phyloP scores from a whole-genome alignment of 1,139 yeast species.

The Hanseniaspora gamundiae region DNA sequence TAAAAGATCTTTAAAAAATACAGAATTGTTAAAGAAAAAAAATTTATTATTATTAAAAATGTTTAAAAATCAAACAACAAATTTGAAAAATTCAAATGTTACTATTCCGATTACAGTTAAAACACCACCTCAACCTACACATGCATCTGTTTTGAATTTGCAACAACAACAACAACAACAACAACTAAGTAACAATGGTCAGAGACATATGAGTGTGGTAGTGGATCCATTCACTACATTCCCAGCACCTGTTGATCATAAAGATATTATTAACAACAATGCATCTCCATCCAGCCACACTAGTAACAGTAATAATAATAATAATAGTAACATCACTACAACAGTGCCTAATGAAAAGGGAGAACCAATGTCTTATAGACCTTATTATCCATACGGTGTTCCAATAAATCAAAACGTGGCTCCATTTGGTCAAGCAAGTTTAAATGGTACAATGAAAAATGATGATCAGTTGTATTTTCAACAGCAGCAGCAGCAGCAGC shows the following conservation, averaged over 20 bases:
- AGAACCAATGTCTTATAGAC: conserved; percentile 9
- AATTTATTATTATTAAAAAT: conserved; percentile 3
- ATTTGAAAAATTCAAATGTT: too few species aligned
- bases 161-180: conserved; percentile 11
- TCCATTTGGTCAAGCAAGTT: conserved; percentile 3
- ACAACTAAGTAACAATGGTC: conserved; percentile 12
- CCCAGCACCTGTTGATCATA: background rate
- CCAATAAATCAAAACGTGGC: conserved; percentile 6
- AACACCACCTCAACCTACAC: conserved; percentile 3
- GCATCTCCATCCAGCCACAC: background rate
- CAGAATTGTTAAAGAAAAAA: conserved; percentile 10
- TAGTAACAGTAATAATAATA: too few species aligned
- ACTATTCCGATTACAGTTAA: conserved; percentile 2
- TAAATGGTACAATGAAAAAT: conserved; percentile 1
- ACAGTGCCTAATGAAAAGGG: background rate
- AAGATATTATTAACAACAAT: too few species aligned
- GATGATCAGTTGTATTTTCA: conserved; percentile 1
- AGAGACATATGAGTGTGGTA: conserved; percentile 24
- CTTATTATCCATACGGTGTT: conserved; percentile 10
- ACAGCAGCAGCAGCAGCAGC: conserved; percentile 3
- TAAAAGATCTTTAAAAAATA: conserved; percentile 10
- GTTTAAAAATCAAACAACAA: too few species aligned
- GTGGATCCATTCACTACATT: conserved; percentile 20
- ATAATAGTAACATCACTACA: too few species aligned
- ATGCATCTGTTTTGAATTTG: background rate